phyloP scores from a whole-genome alignment of 2,329 filamentous ascomycete species.

The Cladophialophora psammophila region DNA sequence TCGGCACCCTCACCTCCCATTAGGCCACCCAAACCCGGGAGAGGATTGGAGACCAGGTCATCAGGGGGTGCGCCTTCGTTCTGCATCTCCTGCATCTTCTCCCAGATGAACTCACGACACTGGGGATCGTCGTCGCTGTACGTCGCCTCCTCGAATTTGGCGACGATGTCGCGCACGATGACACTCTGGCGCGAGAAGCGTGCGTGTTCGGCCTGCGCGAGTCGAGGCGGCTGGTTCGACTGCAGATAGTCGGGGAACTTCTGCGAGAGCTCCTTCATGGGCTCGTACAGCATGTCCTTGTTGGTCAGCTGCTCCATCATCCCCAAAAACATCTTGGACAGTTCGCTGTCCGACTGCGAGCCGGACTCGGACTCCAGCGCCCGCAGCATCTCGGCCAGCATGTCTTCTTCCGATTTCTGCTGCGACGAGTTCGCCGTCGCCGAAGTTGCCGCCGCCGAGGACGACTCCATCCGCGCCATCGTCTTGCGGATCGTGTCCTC shows the following conservation, averaged over 20 bases:
- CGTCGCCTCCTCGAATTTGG: conserved; percentile 80
- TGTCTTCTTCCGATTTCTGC: conserved; percentile 70
- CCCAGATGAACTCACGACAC: conserved; percentile 91
- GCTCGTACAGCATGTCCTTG: conserved; percentile 97
- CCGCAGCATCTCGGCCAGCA: conserved; percentile 91
- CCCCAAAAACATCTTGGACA: conserved; percentile 91
- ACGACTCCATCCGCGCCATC: conserved; percentile 92
- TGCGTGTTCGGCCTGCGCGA: conserved; percentile 73
- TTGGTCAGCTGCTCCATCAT: conserved; percentile 99
- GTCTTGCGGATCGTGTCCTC: conserved; percentile 92
- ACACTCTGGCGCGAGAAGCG: conserved; percentile 81
- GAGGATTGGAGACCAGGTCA: conserved; percentile 72
- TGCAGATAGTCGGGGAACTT: conserved; percentile 90
- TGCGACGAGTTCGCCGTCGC: conserved; percentile 70
- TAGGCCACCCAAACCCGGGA: conserved; percentile 71
- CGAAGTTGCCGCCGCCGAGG: conserved; percentile 73
- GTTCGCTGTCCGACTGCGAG: conserved; percentile 72
- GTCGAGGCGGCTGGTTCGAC: conserved; percentile 60
- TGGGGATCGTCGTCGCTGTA: conserved; percentile 83
- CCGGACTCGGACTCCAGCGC: conserved; percentile 75
- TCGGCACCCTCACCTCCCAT: conserved; percentile 66
- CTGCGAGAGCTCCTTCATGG: conserved; percentile 94
- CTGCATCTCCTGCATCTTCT: conserved; percentile 99
- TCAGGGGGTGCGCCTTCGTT: conserved; percentile 86
- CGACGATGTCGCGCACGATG: conserved; percentile 84